Evolutionary conservation across 2,329 filamentous ascomycete species (phyloP).

Genomic region (Berkeleyomyces rouxiae): DNA sequence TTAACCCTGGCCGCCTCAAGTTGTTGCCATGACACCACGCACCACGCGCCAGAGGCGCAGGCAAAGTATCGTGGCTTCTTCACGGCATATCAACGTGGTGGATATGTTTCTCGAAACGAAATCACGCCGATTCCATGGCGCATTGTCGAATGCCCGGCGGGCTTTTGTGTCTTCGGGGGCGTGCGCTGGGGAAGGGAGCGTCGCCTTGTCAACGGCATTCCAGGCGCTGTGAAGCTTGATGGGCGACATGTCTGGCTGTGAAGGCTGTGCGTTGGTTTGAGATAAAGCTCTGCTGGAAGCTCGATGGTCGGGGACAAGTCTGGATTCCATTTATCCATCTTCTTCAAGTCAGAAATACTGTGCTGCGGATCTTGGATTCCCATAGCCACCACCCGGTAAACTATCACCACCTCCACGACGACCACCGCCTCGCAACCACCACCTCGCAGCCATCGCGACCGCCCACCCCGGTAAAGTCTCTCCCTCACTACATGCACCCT

Average conservation of each 20-base stretch:
- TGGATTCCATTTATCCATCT: neutral
- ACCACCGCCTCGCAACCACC: neutral
- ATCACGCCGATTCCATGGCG: neutral
- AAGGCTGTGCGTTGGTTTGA: neutral
- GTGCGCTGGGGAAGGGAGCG: neutral
- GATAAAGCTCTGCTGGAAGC: neutral
- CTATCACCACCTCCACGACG: neutral
- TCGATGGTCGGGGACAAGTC: neutral
- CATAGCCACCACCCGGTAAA: neutral
- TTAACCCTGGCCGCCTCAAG: neutral
- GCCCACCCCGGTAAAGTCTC: neutral
- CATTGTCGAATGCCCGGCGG: neutral
- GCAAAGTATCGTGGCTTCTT: neutral
- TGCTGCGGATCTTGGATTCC: neutral
- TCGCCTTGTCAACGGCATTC: conserved; percentile 4
- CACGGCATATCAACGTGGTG: neutral
- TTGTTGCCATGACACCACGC: neutral
- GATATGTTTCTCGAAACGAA: neutral
- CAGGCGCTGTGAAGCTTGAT: neutral
- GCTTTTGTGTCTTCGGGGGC: neutral
- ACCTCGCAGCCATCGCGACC: neutral
- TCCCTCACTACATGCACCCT: neutral
- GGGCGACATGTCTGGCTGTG: neutral
- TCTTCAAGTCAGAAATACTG: neutral
- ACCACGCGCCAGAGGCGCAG: neutral